These are phyloP conservation scores for Sanghuangporus sanghuang DNA, from an alignment of 1,284 basidiomycete species.

Conservation along the genomic window DNA sequence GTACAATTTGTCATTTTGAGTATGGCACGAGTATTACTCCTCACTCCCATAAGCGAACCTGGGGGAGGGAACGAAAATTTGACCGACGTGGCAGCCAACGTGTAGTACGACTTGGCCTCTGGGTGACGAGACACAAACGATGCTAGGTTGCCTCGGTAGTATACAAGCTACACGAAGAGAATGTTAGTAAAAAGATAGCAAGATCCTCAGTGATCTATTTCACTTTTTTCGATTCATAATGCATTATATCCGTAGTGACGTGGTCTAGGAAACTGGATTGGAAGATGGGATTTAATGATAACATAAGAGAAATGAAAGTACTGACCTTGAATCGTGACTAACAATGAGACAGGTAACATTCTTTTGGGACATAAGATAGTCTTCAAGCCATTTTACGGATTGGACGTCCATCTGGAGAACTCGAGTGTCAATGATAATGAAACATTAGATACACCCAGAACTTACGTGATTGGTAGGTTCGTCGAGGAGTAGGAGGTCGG, in stretches of 20 bases:
- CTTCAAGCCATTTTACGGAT: slow-evolving; percentile 92
- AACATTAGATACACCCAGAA: slow-evolving; percentile 15
- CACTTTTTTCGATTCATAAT: slow-evolving; percentile 93
- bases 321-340: slow-evolving; percentile 94
- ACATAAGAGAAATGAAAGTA: slow-evolving; percentile 17
- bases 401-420: slow-evolving; percentile 71
- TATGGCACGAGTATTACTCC: slow-evolving; percentile 95
- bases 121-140: slow-evolving; percentile 90
- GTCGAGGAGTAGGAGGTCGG: slow-evolving; percentile 89
- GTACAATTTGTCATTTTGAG: slow-evolving; percentile 91
- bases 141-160: slow-evolving; percentile 93
- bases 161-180: slow-evolving; percentile 62
- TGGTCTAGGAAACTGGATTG: slow-evolving; percentile 83
- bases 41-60: slow-evolving; percentile 94
- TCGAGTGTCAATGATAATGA: slow-evolving; percentile 17
- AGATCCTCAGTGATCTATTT: slow-evolving; percentile 1
- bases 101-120: slow-evolving; percentile 96
- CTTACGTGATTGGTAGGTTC: slow-evolving; percentile 92
- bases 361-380: slow-evolving; percentile 79
- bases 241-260: slow-evolving; percentile 96
- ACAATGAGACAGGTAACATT: slow-evolving; percentile 92
- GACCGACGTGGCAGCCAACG: slow-evolving; percentile 89
- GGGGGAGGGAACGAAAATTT: slow-evolving; percentile 97
- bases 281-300: slow-evolving; percentile 2
- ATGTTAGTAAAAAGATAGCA: slow-evolving; percentile 13